Percentiles rank a stretch among this genome's conserved stretches.
Evolutionary conservation across 345 rosid species (phyloP).

Genomic region (Cardamine chenopodiifolia): DNA sequence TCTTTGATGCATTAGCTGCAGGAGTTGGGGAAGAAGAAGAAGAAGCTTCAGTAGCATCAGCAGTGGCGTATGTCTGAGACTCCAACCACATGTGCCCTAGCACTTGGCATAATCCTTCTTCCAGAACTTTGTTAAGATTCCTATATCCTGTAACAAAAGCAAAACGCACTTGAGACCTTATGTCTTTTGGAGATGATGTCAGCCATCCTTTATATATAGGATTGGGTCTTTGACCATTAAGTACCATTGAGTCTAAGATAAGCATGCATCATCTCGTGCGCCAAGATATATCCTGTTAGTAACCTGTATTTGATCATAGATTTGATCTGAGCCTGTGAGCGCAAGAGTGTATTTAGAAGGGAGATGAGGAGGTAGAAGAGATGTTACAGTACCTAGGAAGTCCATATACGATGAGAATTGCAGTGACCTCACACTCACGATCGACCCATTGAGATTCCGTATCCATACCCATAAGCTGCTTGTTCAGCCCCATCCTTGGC

Average conservation of each 20-base stretch:
- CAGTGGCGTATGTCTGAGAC: conserved; percentile 46
- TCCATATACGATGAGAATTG: conserved; percentile 87
- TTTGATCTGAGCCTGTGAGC: not conserved
- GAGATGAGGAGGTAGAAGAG: not conserved
- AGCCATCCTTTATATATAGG: not conserved
- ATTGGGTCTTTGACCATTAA: not conserved
- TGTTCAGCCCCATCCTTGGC: conserved; percentile 57
- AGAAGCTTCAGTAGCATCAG: conserved; percentile 21
- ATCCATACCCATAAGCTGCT: conserved; percentile 49
- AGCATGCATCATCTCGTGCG: conserved; percentile 99
- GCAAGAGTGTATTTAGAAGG: not conserved
- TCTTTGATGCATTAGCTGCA: conserved; percentile 50
- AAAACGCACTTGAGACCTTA: not conserved
- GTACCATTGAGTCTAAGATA: conserved; percentile 89
- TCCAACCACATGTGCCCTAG: conserved; percentile 91
- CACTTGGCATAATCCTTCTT: conserved; percentile 97
- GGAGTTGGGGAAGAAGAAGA: conserved; percentile 33
- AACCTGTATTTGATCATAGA: conserved; percentile 50
- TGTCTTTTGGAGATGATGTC: not conserved
- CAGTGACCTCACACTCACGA: conserved; percentile 86
- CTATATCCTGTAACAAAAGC: conserved; percentile 57
- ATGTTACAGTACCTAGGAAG: conserved; percentile 69
- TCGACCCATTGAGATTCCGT: conserved; percentile 69
- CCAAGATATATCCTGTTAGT: conserved; percentile 86
- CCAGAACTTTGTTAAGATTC: conserved; percentile 61